Conservation (phyloP, 73 alveolate genomes). For the Diophrys sp. region DNA sequence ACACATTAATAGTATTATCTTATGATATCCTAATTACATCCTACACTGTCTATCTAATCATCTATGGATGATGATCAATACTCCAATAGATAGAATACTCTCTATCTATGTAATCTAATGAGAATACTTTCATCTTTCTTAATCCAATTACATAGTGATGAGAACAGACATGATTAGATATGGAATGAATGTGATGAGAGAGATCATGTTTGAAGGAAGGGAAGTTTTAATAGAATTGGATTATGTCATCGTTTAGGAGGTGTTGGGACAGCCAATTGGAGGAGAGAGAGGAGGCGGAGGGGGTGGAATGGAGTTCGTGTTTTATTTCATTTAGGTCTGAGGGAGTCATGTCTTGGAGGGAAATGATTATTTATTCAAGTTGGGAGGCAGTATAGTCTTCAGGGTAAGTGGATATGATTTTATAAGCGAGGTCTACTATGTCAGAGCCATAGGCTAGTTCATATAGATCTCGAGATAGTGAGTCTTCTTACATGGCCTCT, state of each 20-base stretch:
- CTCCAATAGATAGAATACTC: background rate
- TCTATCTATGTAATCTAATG: background rate
- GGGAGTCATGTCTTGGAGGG: background rate
- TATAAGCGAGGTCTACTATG: no score
- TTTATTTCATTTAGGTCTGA: background rate
- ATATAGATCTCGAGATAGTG: no score
- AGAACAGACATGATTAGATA: background rate
- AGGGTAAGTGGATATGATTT: background rate
- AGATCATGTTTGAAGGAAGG: background rate
- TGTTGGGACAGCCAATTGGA: background rate
- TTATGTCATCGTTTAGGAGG: background rate
- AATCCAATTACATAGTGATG: background rate
- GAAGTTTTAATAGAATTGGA: no score
- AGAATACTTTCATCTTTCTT: background rate
- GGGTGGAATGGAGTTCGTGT: background rate
- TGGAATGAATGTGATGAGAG: background rate
- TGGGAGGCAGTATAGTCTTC: background rate
- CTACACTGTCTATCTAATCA: no score
- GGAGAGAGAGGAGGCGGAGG: slow-evolving; percentile 1
- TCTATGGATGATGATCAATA: background rate
- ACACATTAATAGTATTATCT: background rate
- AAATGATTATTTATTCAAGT: background rate
- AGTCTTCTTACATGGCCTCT: no score
- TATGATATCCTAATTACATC: background rate
- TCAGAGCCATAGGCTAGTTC: no score